Evolutionary conservation across 2,329 filamentous ascomycete genomes (phyloP).

Genomic region (Sporothrix schenckii): DNA sequence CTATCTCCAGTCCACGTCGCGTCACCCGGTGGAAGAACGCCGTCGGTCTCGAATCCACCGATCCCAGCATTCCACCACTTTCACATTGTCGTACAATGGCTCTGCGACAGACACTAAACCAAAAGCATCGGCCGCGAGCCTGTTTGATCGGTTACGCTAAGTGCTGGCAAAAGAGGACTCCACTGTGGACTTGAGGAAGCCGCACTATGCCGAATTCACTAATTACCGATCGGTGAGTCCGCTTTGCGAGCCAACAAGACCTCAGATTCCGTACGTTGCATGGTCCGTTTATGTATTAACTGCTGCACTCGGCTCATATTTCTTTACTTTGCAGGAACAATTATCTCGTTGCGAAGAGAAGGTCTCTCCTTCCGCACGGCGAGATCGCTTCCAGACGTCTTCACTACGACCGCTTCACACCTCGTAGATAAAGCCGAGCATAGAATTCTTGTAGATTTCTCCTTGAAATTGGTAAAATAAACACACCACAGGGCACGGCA

Average conservation of each 20-base stretch:
- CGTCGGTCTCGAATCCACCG: conserved; percentile 3
- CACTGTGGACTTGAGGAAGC: not conserved
- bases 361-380: not conserved
- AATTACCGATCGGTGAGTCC: conserved; percentile 4
- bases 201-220: not conserved
- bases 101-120: no score
- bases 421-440: conserved; percentile 22
- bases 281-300: not conserved
- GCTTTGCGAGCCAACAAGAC: not conserved
- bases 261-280: not conserved
- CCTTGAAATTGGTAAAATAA: not conserved
- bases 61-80: not conserved
- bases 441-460: not conserved
- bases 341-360: not conserved
- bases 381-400: no score
- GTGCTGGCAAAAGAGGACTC: not conserved
- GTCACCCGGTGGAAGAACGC: conserved; percentile 2
- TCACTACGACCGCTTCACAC: not conserved
- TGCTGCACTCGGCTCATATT: not conserved
- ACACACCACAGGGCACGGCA: not conserved
- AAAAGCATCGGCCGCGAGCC: not conserved
- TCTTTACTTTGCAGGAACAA: not conserved
- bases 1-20: not conserved
- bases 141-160: conserved; percentile 11
- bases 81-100: not conserved